A percentile compares a stretch with the other conserved stretches of the same genome.
These are phyloP conservation scores for Myxozyma mucilagina DNA, from an alignment of 805 yeast species.

Conservation along the genomic window DNA sequence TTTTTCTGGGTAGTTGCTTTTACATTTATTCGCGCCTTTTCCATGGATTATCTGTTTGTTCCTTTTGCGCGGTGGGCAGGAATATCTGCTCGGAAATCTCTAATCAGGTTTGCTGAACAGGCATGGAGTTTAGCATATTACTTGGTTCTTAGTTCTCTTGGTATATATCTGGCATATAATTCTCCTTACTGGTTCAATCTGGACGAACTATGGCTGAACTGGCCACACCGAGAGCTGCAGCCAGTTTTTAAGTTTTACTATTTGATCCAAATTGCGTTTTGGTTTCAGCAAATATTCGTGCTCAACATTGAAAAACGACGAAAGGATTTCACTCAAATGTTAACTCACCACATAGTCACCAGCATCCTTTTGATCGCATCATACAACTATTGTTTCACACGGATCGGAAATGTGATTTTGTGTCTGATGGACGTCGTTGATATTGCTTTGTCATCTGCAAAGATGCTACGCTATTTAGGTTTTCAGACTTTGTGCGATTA, in stretches of 20 bases:
- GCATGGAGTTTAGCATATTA: conserved; percentile 74
- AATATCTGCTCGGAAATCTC: conserved; percentile 53
- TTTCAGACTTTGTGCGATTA: conserved; percentile 60
- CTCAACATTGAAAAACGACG: conserved; percentile 75
- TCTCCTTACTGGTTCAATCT: conserved; percentile 62
- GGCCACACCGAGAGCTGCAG: conserved; percentile 72
- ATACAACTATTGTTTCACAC: conserved; percentile 67
- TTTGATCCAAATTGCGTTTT: conserved; percentile 67
- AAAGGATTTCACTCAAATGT: conserved; percentile 84
- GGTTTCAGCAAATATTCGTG: conserved; percentile 79
- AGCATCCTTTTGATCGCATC: conserved; percentile 66
- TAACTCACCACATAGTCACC: conserved; percentile 84
- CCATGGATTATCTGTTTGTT: conserved; percentile 57
- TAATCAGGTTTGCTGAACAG: conserved; percentile 79
- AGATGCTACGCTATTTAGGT: conserved; percentile 73
- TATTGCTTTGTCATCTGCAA: conserved; percentile 67
- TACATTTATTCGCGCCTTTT: conserved; percentile 58
- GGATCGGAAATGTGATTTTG: conserved; percentile 76
- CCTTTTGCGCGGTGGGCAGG: conserved; percentile 54
- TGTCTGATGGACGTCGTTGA: conserved; percentile 85
- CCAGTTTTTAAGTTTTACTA: conserved; percentile 64
- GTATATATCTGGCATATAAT: conserved; percentile 55
- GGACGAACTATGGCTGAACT: conserved; percentile 59
- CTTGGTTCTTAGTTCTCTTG: conserved; percentile 54
- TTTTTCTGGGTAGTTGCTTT: conserved; percentile 56